phyloP scores from a whole-genome alignment of 495 filamentous ascomycete species.

The Penicillium bovifimosum region DNA sequence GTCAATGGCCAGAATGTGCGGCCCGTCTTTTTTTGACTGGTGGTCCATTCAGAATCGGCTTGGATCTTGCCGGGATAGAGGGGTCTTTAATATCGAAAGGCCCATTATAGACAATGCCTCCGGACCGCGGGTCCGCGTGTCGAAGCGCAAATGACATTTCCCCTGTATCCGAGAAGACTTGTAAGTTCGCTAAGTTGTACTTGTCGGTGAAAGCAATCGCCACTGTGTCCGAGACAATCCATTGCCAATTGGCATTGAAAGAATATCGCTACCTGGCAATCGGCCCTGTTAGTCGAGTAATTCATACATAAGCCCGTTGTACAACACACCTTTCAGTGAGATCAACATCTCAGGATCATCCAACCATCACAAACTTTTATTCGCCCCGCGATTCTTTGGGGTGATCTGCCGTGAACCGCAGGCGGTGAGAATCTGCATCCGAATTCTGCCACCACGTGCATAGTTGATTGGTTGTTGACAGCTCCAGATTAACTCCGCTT shows the following conservation, averaged over 20 bases:
- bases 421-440: neutral
- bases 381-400: neutral
- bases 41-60: neutral
- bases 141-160: neutral
- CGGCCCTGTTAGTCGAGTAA: too few relatives aligned
- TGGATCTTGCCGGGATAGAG: neutral
- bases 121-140: neutral
- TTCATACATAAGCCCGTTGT: neutral
- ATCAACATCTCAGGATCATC: too few relatives aligned
- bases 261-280: too few relatives aligned
- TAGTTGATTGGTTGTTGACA: slow-evolving; percentile 14
- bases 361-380: too few relatives aligned
- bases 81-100: neutral
- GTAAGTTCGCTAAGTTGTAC: neutral
- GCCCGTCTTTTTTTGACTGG: neutral
- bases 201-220: neutral
- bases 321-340: neutral
- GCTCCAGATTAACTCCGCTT: neutral
- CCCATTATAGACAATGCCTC: neutral
- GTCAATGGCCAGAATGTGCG: neutral
- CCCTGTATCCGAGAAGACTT: neutral
- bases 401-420: slow-evolving; percentile 6
- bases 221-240: neutral
- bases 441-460: slow-evolving; percentile 26
- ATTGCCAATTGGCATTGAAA: neutral